Evolutionary conservation across 2,329 filamentous ascomycete genomes (phyloP), one percentile per base, ranked within the genome.

Genomic region (Aspergillus pseudoviridinutans): DNA sequence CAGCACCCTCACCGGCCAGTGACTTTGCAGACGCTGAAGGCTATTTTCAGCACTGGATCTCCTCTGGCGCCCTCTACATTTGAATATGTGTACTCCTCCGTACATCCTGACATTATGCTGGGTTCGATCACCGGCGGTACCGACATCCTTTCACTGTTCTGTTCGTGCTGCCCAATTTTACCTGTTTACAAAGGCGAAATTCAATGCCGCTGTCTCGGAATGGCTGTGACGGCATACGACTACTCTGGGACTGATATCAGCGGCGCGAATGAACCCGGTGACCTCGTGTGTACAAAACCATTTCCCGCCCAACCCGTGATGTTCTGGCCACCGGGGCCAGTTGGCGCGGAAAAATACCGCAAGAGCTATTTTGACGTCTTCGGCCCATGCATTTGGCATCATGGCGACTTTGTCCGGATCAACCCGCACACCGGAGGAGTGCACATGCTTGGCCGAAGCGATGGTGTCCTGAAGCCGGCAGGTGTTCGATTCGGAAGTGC

Each of bases 131-230:
- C 93, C 0, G 94, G 94, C 41, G 94, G 93, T 51, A 97, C 93
- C 3, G 94, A 99, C 71, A 97, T 97, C 66, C 91, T 97, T 63
- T 96, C 92, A 0, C 84, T 97, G 35, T 99, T 97, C 68, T 93
- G 92, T 47, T 88, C 91, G 0, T 90, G 92, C 0, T 93, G 88
- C 55, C 88, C 89, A 0, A 80, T 92, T 3, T 79, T 90, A 1
- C 89, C 90, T 1, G 89, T 93, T 22, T 80, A 85, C 61, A 79
- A 80, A 1, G 90, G 90, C 25, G 87, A 92, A 70, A 90, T 92
- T 50, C 90, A 93, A 73, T 90, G 88, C 59, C 84, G 86, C 9
- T 89, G 87, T 4, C 82, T 93, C 3, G 90, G 89, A 22, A 92
- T 93, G 89, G 87, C 87, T n/a, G 84, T 92, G 12, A 74, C 75